Base-by-base conservation (phyloP, 805 yeast species). In the Pichia sporocuriosa region DNA sequence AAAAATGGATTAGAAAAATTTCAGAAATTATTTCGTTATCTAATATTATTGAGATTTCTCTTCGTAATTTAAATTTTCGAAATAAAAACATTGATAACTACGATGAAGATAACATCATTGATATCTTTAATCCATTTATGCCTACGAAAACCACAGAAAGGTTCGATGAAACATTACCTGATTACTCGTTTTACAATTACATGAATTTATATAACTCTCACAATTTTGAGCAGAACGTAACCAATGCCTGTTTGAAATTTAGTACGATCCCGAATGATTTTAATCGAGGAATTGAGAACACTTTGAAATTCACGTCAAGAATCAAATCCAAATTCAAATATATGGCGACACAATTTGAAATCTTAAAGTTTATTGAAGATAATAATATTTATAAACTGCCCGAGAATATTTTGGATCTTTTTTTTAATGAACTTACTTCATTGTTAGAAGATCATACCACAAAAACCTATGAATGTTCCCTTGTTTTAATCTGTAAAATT, bases 391-490 rank as follows among this genome's bases (percentile, higher is more conserved):
- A 10, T 16, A 1, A 6, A 3, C 9, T 35, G 7, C 12, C 32
- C 7, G 37, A 17, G 4, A 29, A 32, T 1, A 19, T 33, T 8
- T 15, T 54, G 9, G 53, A 50, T 11, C 11, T 19, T 2, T 21
- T 57, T 5, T 49, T 48, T 20, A 34, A 26, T 15, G 15, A 32
- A 8, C 37, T 49, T 15, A 53, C 53, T 1, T 35, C 20, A 2
- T 32, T 57, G 7, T 23, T 59, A 16, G 48, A 49, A 25, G 22
- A 40, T 4, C 57, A 52, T 32, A 25, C 35, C n/a, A 55, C 60
- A 1, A 57, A 72, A 46, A 61, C 72, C 35, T 57, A 55, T 10
- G 79, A 75, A 39, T 42, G 61, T 10, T 59, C 73, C 0, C 39
- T 70, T 1, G 36, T 54, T n/a, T 42, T 63, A 0, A 54, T 66